Conservation (phyloP, 352 stramenopile genomes). For the Phytophthora fragariaefolia region DNA sequence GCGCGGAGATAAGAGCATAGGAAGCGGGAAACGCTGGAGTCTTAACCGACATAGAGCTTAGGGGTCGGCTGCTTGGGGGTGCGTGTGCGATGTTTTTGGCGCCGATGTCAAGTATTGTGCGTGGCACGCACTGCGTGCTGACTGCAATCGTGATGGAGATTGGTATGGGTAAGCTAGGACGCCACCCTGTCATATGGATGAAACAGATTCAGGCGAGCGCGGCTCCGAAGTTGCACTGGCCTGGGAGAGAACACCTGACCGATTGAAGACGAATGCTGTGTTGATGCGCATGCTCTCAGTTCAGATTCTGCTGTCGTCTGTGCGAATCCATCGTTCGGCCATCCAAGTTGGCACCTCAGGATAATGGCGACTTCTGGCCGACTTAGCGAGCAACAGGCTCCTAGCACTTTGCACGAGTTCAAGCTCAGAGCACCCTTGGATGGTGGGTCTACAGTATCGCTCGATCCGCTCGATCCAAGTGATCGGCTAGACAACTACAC, state of each 20-base stretch:
- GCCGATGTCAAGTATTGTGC: neutral
- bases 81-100: neutral
- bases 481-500: slow-evolving; percentile 36
- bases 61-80: neutral
- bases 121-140: neutral
- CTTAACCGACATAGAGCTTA: neutral
- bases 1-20: neutral
- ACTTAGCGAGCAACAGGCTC: neutral
- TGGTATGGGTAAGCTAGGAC: neutral
- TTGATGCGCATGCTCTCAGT: slow-evolving; percentile 26
- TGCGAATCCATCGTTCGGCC: slow-evolving; percentile 3
- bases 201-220: no score
- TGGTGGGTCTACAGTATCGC: slow-evolving; percentile 2
- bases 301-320: slow-evolving; percentile 25
- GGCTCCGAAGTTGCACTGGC: no score
- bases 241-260: neutral
- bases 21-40: neutral
- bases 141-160: neutral
- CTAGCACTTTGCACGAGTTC: neutral
- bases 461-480: neutral
- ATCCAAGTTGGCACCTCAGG: neutral
- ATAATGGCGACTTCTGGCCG: slow-evolving; percentile 16
- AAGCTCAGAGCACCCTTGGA: slow-evolving; percentile 15
- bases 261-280: no score
- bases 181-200: neutral